A percentile compares a stretch with the other conserved stretches of the same genome.
These are phyloP conservation scores for Syzygium malaccense DNA, from an alignment of 441 rosid genomes.

Conservation along the genomic window DNA sequence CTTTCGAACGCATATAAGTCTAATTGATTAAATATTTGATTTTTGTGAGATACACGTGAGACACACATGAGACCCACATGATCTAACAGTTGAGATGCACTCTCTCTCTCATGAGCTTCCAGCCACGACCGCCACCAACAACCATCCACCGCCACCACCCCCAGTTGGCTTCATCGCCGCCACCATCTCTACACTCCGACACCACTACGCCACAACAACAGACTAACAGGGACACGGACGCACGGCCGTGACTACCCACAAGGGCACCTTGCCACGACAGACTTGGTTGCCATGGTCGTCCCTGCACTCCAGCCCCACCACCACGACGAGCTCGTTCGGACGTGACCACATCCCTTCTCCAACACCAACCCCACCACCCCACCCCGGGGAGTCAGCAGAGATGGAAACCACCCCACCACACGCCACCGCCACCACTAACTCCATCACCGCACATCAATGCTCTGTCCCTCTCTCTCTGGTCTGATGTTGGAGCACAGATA, in stretches of 20 bases:
- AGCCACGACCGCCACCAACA: fast-evolving
- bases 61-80: background rate
- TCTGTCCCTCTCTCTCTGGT: background rate
- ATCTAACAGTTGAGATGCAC: fast-evolving
- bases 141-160: background rate
- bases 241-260: background rate
- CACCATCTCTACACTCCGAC: no score
- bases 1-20: fast-evolving
- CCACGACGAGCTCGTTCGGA: no score
- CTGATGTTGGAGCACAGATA: background rate
- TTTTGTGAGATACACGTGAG: background rate
- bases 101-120: fast-evolving
- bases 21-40: background rate
- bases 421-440: background rate
- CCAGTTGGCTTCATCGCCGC: fast-evolving
- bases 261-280: background rate
- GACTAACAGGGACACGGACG: background rate
- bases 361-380: background rate
- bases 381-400: background rate
- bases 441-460: background rate
- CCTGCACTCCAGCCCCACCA: background rate
- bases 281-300: background rate
- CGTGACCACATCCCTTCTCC: no score
- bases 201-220: fast-evolving
- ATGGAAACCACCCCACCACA: background rate